Evolutionary conservation across 1,284 basidiomycete species (phyloP), one percentile per base, ranked within the genome.

Genomic region (Megacollybia platyphylla): DNA sequence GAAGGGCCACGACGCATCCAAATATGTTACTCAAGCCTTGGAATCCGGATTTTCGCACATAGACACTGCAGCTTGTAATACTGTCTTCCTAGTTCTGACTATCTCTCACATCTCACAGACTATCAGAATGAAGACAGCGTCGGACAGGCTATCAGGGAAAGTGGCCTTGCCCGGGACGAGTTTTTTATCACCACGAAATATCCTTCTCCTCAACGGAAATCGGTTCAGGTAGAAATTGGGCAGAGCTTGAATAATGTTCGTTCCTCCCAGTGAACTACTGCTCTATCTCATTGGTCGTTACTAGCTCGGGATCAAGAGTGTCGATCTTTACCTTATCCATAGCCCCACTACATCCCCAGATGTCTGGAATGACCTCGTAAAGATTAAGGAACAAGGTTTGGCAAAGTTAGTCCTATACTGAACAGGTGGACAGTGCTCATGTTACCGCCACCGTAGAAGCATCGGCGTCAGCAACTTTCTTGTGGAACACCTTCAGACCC

Each of bases 401-500:
- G 63, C 67, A 17, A 74, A 68, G 64, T 51, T 17, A 34, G 37
- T 6, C 17, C 13, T 29, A 11, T 15, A 11, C 20, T 27, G 32
- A 18, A 26, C 20, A 4, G 18, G 7, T 10, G 24, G 26, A 37
- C 27, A 42, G 11, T 34, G 10, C 34, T 18, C 13, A 5, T 13
- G 24, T 5, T 3, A 20, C 35, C 27, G 32, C 39, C 2, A 20
- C 35, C 27, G 32, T 36, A 56, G 54, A 49, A 73, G 71, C 46
- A 77, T 79, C 46, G 76, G 76, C n/a, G 75, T 79, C 20, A 73
- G 70, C 53, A 80, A 80, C 64, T 79, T 77, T 54, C 57, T 56
- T 20, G 60, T 75, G 9, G 49, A 63, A 0, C 60, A 79, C 15
- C 64, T 80, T 9, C 55, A 71, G 49, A 60, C 59, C 4, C 58